These are phyloP conservation scores for Bonia amplexicaulis DNA, from an alignment of 176 grass and related monocot species.

Conservation along the genomic window DNA sequence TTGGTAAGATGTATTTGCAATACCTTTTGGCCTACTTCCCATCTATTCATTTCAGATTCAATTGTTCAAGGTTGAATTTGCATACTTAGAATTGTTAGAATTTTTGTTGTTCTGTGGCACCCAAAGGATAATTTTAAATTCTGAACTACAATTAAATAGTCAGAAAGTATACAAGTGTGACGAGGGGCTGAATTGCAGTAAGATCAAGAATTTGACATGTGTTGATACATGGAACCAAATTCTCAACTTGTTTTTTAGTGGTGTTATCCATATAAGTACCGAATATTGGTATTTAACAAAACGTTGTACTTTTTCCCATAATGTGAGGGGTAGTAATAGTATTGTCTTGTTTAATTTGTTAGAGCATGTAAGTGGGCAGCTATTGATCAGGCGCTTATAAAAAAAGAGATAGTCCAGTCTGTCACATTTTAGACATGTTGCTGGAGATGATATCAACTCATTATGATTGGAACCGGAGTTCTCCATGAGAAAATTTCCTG, in stretches of 20 bases:
- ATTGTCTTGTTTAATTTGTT: not conserved
- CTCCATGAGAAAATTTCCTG: not conserved
- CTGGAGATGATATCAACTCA: not conserved
- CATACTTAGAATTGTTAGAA: not conserved
- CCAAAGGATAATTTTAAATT: not conserved
- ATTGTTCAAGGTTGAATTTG: constrained; percentile 14
- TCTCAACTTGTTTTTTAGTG: not conserved
- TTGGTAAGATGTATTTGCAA: constrained; percentile 39
- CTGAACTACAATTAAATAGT: not conserved
- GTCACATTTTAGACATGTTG: not conserved
- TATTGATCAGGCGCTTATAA: not conserved
- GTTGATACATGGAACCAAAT: not conserved
- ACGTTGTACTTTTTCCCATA: not conserved
- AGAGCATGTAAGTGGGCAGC: not conserved
- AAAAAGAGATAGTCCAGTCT: not conserved
- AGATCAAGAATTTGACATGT: not conserved
- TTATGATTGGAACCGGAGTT: not conserved
- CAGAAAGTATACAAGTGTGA: not conserved
- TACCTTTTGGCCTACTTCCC: not conserved
- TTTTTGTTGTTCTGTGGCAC: not conserved
- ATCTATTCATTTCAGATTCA: constrained; percentile 12
- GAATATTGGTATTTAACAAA: not conserved
- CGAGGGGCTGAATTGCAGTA: not conserved
- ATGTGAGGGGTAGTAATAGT: not conserved
- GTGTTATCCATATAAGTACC: not conserved